phyloP scores from a whole-genome alignment of 2,329 filamentous ascomycete genomes.

The Alternaria sp. region DNA sequence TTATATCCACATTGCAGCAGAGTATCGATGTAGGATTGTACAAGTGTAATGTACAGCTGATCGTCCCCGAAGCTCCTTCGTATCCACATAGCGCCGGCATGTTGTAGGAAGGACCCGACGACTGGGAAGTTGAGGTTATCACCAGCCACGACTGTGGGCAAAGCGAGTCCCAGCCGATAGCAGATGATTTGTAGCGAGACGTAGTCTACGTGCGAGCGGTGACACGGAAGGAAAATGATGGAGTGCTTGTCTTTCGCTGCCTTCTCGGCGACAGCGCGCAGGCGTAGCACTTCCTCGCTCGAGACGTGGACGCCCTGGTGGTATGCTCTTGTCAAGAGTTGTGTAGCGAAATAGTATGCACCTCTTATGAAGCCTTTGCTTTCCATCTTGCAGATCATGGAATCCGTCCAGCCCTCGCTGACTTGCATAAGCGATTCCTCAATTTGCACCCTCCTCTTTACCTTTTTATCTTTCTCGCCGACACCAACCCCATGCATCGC shows the following conservation, averaged over 20 bases:
- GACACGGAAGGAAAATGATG: conserved; percentile 93
- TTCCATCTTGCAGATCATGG: conserved; percentile 99
- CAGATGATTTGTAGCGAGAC: conserved; percentile 94
- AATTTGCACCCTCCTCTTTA: conserved; percentile 72
- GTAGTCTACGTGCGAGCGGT: conserved; percentile 95
- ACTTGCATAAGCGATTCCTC: conserved; percentile 78
- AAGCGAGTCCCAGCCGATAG: conserved; percentile 84
- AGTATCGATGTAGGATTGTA: conserved; percentile 95
- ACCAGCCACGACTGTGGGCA: conserved; percentile 91
- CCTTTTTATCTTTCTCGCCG: conserved; percentile 62
- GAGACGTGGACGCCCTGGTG: conserved; percentile 98
- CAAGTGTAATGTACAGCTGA: conserved; percentile 85
- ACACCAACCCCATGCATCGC: conserved; percentile 46
- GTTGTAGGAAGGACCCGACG: conserved; percentile 87
- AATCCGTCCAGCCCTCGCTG: conserved; percentile 83
- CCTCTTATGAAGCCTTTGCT: conserved; percentile 89
- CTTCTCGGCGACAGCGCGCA: conserved; percentile 81
- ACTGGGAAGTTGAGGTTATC: conserved; percentile 96
- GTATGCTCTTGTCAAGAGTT: conserved; percentile 89
- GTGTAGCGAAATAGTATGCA: conserved; percentile 87
- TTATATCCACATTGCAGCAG: conserved; percentile 90
- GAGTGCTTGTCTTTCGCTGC: conserved; percentile 89
- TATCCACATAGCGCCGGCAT: conserved; percentile 97
- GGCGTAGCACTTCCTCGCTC: conserved; percentile 85
- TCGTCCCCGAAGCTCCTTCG: conserved; percentile 91